Evolutionary conservation across 2,329 filamentous ascomycete genomes (phyloP).

Genomic region (Clarireedia hainanense): DNA sequence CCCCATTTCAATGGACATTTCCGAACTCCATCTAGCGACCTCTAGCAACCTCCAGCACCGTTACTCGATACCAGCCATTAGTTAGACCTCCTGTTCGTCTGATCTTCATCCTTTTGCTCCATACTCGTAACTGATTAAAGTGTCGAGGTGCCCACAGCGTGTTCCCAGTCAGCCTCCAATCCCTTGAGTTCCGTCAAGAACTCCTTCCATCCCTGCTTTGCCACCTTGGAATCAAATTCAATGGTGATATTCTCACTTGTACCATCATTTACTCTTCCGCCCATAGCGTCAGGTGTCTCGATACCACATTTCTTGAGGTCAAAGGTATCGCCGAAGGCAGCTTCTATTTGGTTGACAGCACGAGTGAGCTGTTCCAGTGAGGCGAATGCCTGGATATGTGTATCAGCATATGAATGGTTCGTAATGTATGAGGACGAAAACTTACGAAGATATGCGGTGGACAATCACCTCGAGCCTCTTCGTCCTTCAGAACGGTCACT

Average conservation of each 20-base stretch:
- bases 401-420: neutral
- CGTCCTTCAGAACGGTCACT: slow-evolving; percentile 20
- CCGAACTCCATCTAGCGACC: no score
- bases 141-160: slow-evolving; percentile 3
- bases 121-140: neutral
- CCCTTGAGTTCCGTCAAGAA: slow-evolving; percentile 15
- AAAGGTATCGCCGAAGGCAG: slow-evolving; percentile 17
- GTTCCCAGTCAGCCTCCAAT: slow-evolving; percentile 20
- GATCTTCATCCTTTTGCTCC: no score
- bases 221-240: slow-evolving; percentile 17
- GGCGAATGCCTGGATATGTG: slow-evolving; percentile 17
- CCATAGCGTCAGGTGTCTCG: slow-evolving; percentile 20
- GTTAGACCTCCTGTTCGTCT: no score
- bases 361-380: slow-evolving; percentile 20
- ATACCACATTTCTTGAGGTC: slow-evolving; percentile 21
- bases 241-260: slow-evolving; percentile 22
- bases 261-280: slow-evolving; percentile 21
- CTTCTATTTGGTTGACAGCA: slow-evolving; percentile 20
- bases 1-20: no score
- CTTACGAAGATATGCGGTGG: slow-evolving; percentile 20
- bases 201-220: slow-evolving; percentile 14
- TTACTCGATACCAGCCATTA: no score
- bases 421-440: neutral
- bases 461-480: slow-evolving; percentile 18
- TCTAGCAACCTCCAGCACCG: no score